These are phyloP conservation scores for Botrytis hyacinthi DNA, from an alignment of 2,329 filamentous ascomycete genomes.

Conservation along the genomic window DNA sequence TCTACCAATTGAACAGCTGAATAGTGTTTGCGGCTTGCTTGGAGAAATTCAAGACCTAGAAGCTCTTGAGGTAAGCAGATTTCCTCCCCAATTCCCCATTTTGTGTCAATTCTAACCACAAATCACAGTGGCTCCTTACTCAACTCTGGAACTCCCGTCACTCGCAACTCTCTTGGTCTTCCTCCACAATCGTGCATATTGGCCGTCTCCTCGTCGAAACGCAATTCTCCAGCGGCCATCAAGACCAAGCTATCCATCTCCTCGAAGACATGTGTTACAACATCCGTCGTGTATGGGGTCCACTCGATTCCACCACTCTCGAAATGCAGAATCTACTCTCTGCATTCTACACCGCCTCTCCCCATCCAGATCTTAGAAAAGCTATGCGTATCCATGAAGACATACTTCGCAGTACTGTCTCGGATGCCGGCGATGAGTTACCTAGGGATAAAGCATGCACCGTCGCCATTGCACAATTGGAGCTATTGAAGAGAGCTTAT, in stretches of 20 bases:
- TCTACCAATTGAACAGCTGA: slow-evolving; percentile 46
- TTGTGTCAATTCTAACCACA: neutral
- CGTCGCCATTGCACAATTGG: slow-evolving; percentile 36
- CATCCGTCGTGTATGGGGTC: slow-evolving; percentile 31
- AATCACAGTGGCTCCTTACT: slow-evolving; percentile 27
- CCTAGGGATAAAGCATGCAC: slow-evolving; percentile 35
- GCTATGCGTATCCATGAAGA: slow-evolving; percentile 32
- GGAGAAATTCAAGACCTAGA: slow-evolving; percentile 48
- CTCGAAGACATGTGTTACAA: slow-evolving; percentile 34
- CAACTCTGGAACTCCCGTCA: slow-evolving; percentile 28
- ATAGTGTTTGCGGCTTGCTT: slow-evolving; percentile 47
- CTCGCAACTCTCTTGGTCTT: slow-evolving; percentile 26
- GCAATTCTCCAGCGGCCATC: slow-evolving; percentile 25
- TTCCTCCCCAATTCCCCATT: neutral
- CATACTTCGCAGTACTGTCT: slow-evolving; percentile 31
- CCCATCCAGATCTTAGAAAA: slow-evolving; percentile 23
- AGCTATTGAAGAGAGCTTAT: slow-evolving; percentile 42
- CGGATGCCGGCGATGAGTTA: slow-evolving; percentile 33
- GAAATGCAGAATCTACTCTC: slow-evolving; percentile 30
- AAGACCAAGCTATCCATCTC: slow-evolving; percentile 26
- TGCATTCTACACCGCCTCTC: slow-evolving; percentile 27
- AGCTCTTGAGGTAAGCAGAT: slow-evolving; percentile 43
- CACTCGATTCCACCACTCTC: slow-evolving; percentile 29
- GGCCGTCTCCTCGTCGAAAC: slow-evolving; percentile 31
- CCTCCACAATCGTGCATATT: slow-evolving; percentile 25